Conservation (phyloP, 1,284 basidiomycete species). For the Fomitopsis betulina region DNA sequence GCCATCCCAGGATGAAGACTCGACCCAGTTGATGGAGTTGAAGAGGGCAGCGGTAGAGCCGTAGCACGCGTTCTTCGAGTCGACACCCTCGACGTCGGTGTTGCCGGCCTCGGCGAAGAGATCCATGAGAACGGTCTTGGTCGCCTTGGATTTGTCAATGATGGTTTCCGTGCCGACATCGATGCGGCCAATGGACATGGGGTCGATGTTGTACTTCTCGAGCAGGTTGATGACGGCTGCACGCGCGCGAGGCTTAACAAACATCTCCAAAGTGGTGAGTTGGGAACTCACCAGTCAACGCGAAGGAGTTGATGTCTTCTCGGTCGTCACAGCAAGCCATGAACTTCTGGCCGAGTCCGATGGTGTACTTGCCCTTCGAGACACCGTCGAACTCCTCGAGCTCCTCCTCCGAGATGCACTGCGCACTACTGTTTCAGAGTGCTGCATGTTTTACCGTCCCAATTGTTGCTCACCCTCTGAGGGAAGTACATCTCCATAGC, state of each 20-base stretch:
- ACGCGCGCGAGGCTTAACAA: slow-evolving; percentile 1
- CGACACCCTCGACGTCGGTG: slow-evolving; percentile 97
- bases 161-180: slow-evolving; percentile 99
- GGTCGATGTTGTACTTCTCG: slow-evolving; percentile 95
- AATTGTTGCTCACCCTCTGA: slow-evolving; percentile 61
- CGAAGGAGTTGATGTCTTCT: slow-evolving; percentile 99
- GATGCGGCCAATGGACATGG: slow-evolving; percentile 92
- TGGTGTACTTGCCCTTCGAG: slow-evolving; percentile 97
- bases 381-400: slow-evolving; percentile 97
- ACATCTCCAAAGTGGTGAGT: background rate
- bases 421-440: slow-evolving; percentile 10
- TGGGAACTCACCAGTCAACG: slow-evolving; percentile 75
- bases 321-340: slow-evolving; percentile 98
- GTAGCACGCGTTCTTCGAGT: slow-evolving; percentile 99
- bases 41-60: slow-evolving; percentile 97
- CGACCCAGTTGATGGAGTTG: slow-evolving; percentile 97
- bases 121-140: slow-evolving; percentile 99
- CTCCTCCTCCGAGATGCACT: slow-evolving; percentile 94
- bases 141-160: slow-evolving; percentile 99
- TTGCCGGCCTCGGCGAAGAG: slow-evolving; percentile 91
- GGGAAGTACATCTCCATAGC: slow-evolving; percentile 95
- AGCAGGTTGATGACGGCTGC: slow-evolving; percentile 83
- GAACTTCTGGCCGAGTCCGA: slow-evolving; percentile 96
- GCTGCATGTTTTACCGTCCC: slow-evolving; percentile 15
- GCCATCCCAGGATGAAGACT: slow-evolving; percentile 97